A percentile compares a stretch with the other conserved stretches of the same genome.
phyloP scores from a whole-genome alignment of 148 eudicot species.

The Nepenthes mirabilis region DNA sequence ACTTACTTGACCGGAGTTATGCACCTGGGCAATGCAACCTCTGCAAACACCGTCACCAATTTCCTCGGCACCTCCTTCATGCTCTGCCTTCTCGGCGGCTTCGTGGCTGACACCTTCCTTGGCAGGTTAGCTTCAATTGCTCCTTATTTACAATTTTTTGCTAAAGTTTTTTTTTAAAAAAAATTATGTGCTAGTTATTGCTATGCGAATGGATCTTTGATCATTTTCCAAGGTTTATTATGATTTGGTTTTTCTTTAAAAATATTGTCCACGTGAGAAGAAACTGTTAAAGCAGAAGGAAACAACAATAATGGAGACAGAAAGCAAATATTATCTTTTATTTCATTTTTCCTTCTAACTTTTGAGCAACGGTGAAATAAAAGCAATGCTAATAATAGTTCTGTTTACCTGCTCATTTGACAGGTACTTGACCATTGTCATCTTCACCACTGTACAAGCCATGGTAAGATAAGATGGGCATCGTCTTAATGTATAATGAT shows the following conservation, averaged over 20 bases:
- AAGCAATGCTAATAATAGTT: background rate
- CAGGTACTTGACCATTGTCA: constrained; percentile 76
- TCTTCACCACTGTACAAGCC: constrained; percentile 79
- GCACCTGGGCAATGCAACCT: constrained; percentile 79
- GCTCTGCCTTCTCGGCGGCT: constrained; percentile 85
- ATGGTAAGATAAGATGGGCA: constrained; percentile 18
- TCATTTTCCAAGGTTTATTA: too few relatives aligned
- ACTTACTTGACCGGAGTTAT: constrained; percentile 76
- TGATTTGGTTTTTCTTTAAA: too few relatives aligned
- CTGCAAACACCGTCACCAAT: constrained; percentile 84
- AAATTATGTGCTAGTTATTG: too few relatives aligned
- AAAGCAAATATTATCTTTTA: background rate
- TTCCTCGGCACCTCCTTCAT: constrained; percentile 91
- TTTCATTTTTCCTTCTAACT: background rate
- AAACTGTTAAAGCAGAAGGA: background rate
- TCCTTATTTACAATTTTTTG: too few relatives aligned
- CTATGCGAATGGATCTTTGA: too few relatives aligned
- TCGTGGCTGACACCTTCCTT: constrained; percentile 78
- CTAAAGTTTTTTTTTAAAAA: too few relatives aligned
- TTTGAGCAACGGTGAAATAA: background rate
- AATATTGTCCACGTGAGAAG: background rate
- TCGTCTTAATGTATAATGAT: background rate
- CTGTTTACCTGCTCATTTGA: background rate
- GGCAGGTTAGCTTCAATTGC: constrained; percentile 38
- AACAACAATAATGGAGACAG: background rate